Evolutionary conservation across 2,329 filamentous ascomycete species (phyloP), one percentile per base, ranked within the genome.

Genomic region (Cladophialophora yegresii): DNA sequence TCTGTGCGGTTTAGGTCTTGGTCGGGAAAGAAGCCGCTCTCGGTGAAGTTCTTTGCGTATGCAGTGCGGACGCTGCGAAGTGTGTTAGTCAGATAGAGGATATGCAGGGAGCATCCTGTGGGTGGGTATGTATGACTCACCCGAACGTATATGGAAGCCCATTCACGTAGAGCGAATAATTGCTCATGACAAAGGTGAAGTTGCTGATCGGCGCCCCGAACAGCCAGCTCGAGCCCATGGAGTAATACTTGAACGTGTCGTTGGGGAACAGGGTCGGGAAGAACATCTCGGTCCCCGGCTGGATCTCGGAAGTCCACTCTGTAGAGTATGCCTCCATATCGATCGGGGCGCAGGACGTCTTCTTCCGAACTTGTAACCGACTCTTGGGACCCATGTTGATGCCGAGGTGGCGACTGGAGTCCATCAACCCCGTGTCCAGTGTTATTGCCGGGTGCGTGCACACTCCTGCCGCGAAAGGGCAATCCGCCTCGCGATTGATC

Each of bases 1-100:
- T 72, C 67, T 5, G 61, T 68, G 4, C 68, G 68, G 26, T 67
- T 69, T 9, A 72, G 62, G n/a, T 53, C 67, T 6, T 53, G 61
- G 22, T 68, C 53, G 4, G 68, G 67, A n/a, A 36, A 28, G 60
- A 67, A 71, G 10, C 13, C 28, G 50, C 54, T 36, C 22, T 16
- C 13, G 43, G 32, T 32, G n/a, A 10, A n/a, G 10, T 33, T 61
- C 16, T 51, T 54, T 33, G 58, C 40, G 28, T 61, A 54, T 4
- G 43, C 26, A 16, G 58, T 61, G 5, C 45, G 43, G n/a, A 61
- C 45, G 16, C 50, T 61, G 20, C 26, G 26, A 6, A 28, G 6
- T 6, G 6, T 6, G 26, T 23, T 23, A n/a, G 10, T 43, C 40
- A 13, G 10, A 22, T 43, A 36, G 6, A 6, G 43, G 4, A 16